Evolutionary conservation across 306 rosid genomes (phyloP), one percentile per base, ranked within the genome.

Genomic region (Dicorynia guianensis): DNA sequence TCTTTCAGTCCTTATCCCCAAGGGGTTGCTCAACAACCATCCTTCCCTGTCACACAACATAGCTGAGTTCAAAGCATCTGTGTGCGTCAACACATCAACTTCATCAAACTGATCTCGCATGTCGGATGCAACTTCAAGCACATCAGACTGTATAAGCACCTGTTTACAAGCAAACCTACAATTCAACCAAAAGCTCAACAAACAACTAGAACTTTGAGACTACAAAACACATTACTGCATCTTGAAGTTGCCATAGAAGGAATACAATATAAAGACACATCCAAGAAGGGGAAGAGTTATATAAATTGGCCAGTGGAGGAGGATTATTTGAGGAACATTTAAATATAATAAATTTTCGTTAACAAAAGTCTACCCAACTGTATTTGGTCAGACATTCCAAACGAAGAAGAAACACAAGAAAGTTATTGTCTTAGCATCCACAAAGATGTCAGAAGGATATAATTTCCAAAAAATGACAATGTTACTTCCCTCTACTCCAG

Each of bases 1-100:
- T 88, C 98, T 88, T 74, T 92, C 97, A 0, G 98, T 90, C 81
- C 98, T 84, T 80, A 81, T 90, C 44, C 90, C 95, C 96, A 90
- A 78, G 43, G 95, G 98, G 72, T 88, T 92, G 65, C 77, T 83
- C 85, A 89, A 75, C 82, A 94, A 58, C 98, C 97, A 94, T 73
- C 98, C 97, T 71, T 94, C 88, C 6, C 55, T 7, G 57, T 88
- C 95, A 46, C 96, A 90, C 76, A 50, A 36, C 66, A 74, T 25
- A 53, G 77, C 79, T 35, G 72, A 39, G 80, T 87, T 86, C 30
- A 77, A 54, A 43, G 19, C 53, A 71, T 86, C 86, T 0, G 83
- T 79, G 81, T 87, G 96, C n/a, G 50, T 53, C 35, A 92, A 81
- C 30, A 75, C 48, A 43, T 86, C 70, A 43, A 63, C 67, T 83